Base-by-base conservation (phyloP, 2,329 filamentous ascomycete species). In the Fusarium sp. region DNA sequence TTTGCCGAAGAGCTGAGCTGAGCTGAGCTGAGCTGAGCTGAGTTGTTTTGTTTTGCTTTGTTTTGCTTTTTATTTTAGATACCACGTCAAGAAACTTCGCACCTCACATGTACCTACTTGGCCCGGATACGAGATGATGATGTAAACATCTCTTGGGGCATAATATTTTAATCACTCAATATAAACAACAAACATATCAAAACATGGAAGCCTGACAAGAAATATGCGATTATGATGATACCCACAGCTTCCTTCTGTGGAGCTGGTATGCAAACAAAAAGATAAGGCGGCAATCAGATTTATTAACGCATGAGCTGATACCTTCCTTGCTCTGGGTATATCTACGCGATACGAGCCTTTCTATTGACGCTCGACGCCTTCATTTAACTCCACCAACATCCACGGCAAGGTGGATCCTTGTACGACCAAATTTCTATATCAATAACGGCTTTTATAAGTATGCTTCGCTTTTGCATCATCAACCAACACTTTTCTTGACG, bases 151-250 rank as follows among this genome's bases (percentile, higher is more conserved):
- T 63, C n/a, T 35, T 26, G 42, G 22, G 36, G 39, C 55, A 29
- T 65, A 51, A 58, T 65, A 48, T 41, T 28, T 15, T 65, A 62
- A 32, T 46, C 50, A 58, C 47, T 46, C 19, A 19, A 19, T 19
- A 19, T 3, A 19, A 19, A 19, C 19, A 19, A 62, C n/a, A 46
- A 47, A 47, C 13, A 41, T 44, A 13, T 9, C 13, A 39, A 38
- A 52, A 24, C 7, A 34, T 19, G 9, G 7, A 34, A 26, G 1
- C 5, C 2, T 12, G 13, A 22, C 12, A 11, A 3, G 15, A 10
- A 7, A 42, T 34, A 35, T 6, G 10, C 29, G 35, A 10, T 22
- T 42, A 25, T 38, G 22, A 31, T 32, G 10, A 4, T n/a, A 7
- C 15, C 29, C 19, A 19, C 19, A 19, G 19, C 19, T 19, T 19